Evolutionary conservation across 768 basidiomycete species (phyloP).

Genomic region (Tricholoma flavovirens): DNA sequence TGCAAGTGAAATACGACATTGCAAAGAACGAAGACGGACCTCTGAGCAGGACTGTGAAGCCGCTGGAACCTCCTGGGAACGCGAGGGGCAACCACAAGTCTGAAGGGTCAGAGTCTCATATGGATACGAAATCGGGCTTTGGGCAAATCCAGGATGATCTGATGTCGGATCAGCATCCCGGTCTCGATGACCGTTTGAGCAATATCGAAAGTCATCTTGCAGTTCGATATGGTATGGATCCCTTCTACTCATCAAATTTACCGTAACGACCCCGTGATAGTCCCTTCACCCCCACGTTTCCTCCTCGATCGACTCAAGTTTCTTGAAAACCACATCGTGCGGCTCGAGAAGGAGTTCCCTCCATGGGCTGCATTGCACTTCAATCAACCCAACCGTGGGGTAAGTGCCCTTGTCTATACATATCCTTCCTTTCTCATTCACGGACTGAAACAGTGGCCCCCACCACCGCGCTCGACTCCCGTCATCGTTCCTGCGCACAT

Average conservation of each 20-base stretch:
- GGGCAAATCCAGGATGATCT: slow-evolving; percentile 17
- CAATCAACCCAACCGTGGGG: slow-evolving; percentile 76
- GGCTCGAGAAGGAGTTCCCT: slow-evolving; percentile 76
- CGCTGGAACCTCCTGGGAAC: slow-evolving; percentile 6
- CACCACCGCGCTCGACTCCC: slow-evolving; percentile 72
- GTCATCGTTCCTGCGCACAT: slow-evolving; percentile 73
- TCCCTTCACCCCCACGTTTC: slow-evolving; percentile 64
- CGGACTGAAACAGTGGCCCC: slow-evolving; percentile 59
- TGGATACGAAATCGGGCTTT: slow-evolving; percentile 3
- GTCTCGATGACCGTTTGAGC: slow-evolving; percentile 53
- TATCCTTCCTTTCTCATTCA: background rate
- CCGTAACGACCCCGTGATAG: slow-evolving; percentile 28
- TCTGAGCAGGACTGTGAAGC: slow-evolving; percentile 52
- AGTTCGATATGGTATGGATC: slow-evolving; percentile 59
- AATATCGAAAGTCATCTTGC: slow-evolving; percentile 71
- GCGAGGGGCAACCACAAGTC: slow-evolving; percentile 13
- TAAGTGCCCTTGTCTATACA: slow-evolving; percentile 31
- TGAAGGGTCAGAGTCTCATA: background rate
- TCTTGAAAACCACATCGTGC: slow-evolving; percentile 72
- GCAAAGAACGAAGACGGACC: slow-evolving; percentile 82
- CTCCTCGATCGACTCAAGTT: slow-evolving; percentile 61
- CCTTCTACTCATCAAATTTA: background rate
- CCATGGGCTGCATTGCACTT: slow-evolving; percentile 89
- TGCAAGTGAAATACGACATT: slow-evolving; percentile 84
- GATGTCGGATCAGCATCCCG: slow-evolving; percentile 47